A percentile compares a stretch with the other conserved stretches of the same genome.
These are phyloP conservation scores for Colletotrichum costaricense DNA, from an alignment of 2,329 filamentous ascomycete species.

Conservation along the genomic window DNA sequence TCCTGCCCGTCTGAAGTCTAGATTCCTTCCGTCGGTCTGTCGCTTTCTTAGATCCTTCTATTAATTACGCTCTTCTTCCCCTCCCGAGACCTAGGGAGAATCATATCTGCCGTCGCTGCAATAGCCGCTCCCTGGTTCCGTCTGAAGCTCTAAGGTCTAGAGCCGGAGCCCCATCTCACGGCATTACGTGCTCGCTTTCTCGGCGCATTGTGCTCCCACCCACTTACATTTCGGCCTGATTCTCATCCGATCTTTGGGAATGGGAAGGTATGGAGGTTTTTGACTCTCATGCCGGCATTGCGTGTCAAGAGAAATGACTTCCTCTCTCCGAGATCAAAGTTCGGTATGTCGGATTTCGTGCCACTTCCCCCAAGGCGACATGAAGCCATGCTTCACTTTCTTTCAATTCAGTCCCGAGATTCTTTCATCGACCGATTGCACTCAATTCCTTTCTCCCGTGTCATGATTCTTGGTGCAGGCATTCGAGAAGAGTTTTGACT, in stretches of 20 bases:
- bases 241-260: constrained; percentile 22
- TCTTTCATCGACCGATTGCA: neutral
- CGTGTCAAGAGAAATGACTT: neutral
- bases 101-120: neutral
- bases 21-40: neutral
- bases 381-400: neutral
- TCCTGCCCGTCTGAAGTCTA: constrained; percentile 5
- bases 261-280: neutral
- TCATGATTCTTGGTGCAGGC: neutral
- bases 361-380: too few species aligned
- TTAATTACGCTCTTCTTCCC: neutral
- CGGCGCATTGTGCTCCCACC: constrained; percentile 4
- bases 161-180: neutral
- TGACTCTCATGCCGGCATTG: neutral
- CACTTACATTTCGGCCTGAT: constrained; percentile 8
- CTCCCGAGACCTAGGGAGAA: neutral
- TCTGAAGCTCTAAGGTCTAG: neutral
- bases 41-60: neutral
- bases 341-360: neutral
- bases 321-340: neutral
- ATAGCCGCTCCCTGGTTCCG: neutral
- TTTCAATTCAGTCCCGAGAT: neutral
- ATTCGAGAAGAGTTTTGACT: too few species aligned
- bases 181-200: neutral
- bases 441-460: neutral